These are phyloP conservation scores for Rhynchosporium secalis DNA, from an alignment of 2,329 filamentous ascomycete genomes.

Conservation along the genomic window DNA sequence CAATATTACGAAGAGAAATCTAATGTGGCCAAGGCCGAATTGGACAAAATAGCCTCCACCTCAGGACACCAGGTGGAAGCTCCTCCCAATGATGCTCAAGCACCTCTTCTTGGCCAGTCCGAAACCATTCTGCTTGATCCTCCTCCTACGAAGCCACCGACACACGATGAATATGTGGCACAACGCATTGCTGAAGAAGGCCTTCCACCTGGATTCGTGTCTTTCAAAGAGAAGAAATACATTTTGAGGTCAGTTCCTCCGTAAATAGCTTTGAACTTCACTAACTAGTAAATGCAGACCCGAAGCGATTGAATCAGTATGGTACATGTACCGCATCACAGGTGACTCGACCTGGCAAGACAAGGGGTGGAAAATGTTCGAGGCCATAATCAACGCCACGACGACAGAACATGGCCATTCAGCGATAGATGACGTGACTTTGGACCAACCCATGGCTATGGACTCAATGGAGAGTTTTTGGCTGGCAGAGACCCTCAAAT, in stretches of 20 bases:
- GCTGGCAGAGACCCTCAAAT: conserved; percentile 88
- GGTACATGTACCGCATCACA: conserved; percentile 88
- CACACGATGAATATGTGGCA: conserved; percentile 56
- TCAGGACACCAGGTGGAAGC: conserved; percentile 23
- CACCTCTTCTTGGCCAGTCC: neutral
- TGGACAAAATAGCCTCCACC: conserved; percentile 21
- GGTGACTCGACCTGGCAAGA: conserved; percentile 75
- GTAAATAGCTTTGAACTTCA: conserved; percentile 17
- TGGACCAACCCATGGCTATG: conserved; percentile 44
- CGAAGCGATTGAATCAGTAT: conserved; percentile 85
- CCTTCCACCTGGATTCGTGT: conserved; percentile 53
- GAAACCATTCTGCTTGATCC: conserved; percentile 27
- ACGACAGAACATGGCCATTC: conserved; percentile 66
- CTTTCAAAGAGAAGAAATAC: conserved; percentile 51
- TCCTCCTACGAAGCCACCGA: conserved; percentile 38
- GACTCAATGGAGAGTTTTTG: conserved; percentile 88
- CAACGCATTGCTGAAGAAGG: conserved; percentile 46
- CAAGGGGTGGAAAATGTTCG: conserved; percentile 84
- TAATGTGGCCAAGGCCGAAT: conserved; percentile 27
- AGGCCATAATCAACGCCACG: conserved; percentile 66
- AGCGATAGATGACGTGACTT: conserved; percentile 65
- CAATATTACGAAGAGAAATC: conserved; percentile 22
- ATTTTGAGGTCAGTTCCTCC: conserved; percentile 57
- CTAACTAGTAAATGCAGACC: conserved; percentile 29
- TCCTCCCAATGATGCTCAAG: neutral